phyloP scores from a whole-genome alignment of 2,329 filamentous ascomycete species.

The Ophiocordyceps robertsii region DNA sequence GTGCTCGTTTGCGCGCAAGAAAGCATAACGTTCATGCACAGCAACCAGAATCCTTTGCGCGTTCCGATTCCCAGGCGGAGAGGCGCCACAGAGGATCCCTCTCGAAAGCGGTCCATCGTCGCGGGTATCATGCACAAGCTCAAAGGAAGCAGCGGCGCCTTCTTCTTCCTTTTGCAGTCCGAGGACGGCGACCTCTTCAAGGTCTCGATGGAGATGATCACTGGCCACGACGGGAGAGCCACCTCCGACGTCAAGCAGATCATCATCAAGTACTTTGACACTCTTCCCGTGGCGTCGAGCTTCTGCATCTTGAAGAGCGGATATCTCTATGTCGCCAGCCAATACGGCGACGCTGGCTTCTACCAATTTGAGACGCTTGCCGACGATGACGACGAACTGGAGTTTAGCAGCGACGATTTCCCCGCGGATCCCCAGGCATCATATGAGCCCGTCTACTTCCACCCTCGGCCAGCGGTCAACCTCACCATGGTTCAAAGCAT shows the following conservation, averaged over 20 bases:
- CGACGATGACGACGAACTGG: slow-evolving; percentile 81
- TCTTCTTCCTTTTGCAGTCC: slow-evolving; percentile 92
- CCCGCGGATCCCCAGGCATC: slow-evolving; percentile 59
- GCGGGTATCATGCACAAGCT: slow-evolving; percentile 96
- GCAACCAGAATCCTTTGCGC: slow-evolving; percentile 79
- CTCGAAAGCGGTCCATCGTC: slow-evolving; percentile 75
- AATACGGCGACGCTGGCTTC: slow-evolving; percentile 86
- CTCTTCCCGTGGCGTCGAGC: slow-evolving; percentile 74
- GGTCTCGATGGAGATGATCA: slow-evolving; percentile 80
- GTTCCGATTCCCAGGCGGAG: slow-evolving; percentile 79
- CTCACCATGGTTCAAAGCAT: slow-evolving; percentile 74
- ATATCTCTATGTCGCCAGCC: slow-evolving; percentile 83
- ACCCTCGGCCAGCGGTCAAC: slow-evolving; percentile 67
- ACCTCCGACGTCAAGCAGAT: slow-evolving; percentile 72
- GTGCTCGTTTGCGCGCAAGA: slow-evolving; percentile 92
- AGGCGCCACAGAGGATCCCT: slow-evolving; percentile 82
- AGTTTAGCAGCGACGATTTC: slow-evolving; percentile 75
- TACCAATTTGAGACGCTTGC: slow-evolving; percentile 97
- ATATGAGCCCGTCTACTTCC: slow-evolving; percentile 74
- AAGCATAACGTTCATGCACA: slow-evolving; percentile 92
- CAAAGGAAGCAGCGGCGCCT: slow-evolving; percentile 66
- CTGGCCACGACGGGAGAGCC: slow-evolving; percentile 63
- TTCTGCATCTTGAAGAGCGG: slow-evolving; percentile 92
- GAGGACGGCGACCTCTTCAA: slow-evolving; percentile 99
- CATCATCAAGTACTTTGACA: slow-evolving; percentile 97